Conservation (phyloP, 1,284 basidiomycete species). For the Entoloma clypeatum region DNA sequence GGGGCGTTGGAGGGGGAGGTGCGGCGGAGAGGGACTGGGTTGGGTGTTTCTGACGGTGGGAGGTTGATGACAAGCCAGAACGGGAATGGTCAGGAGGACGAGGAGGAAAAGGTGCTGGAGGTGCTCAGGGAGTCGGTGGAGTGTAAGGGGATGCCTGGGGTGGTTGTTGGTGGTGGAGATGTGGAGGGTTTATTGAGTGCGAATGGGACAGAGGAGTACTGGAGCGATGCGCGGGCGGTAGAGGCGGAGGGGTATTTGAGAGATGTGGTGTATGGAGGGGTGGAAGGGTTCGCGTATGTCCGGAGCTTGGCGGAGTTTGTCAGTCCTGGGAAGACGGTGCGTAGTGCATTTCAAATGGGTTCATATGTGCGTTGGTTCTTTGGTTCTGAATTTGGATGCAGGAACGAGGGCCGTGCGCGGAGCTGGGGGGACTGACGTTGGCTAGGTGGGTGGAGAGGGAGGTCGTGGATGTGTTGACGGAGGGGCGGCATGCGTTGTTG, state of each 20-base stretch:
- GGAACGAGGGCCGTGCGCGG: conserved; percentile 8
- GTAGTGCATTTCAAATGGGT: conserved; percentile 13
- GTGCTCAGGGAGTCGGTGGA: conserved; percentile 35
- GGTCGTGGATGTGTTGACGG: conserved; percentile 61
- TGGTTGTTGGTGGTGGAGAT: too few species aligned
- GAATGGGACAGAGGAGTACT: conserved; percentile 41
- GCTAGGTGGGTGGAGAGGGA: conserved; percentile 53
- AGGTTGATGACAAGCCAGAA: too few species aligned
- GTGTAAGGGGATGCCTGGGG: conserved; percentile 22
- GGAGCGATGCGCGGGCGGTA: conserved; percentile 41
- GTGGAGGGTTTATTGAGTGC: conserved; percentile 6
- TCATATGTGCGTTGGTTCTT: conserved; percentile 7
- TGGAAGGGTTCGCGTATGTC: conserved; percentile 68
- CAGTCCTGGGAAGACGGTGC: conserved; percentile 22
- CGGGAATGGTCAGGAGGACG: too few species aligned
- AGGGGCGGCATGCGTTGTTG: conserved; percentile 44
- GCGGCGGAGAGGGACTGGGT: conserved; percentile 24
- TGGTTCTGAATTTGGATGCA: conserved; percentile 3
- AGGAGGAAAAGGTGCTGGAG: conserved; percentile 32
- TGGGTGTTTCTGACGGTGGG: too few species aligned
- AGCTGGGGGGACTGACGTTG: conserved; percentile 41
- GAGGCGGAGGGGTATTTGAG: conserved; percentile 59
- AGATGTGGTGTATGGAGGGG: conserved; percentile 72
- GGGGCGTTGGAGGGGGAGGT: conserved; percentile 35
- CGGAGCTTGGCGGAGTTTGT: conserved; percentile 72